Evolutionary conservation across 805 yeast species (phyloP), one percentile per base, ranked within the genome.

Genomic region (Millerozyma miso): DNA sequence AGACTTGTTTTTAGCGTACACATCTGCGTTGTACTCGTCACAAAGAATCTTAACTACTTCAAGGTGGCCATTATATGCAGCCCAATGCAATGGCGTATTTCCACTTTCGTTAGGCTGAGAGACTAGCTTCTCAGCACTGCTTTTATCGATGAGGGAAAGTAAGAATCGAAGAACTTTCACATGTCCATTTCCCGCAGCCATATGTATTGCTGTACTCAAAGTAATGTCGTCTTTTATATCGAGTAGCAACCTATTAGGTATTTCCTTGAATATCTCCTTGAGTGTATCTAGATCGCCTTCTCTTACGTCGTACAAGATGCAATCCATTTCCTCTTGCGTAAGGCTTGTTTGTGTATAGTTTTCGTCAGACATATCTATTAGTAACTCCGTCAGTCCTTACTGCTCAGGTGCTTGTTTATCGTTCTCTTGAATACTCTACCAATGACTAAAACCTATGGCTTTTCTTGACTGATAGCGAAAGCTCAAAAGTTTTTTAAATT

Each of bases 61-160:
- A 44, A 88, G 62, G 54, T 89, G 89, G 1, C 97, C 98, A 55
- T 87, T 89, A 50, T 81, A 77, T 0, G 95, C 77, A 0, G 98
- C 97, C 99, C 99, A 93, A 61, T 93, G 98, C 49, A 93, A 71
- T 1, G 98, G 85, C 0, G 99, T 90, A 61, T 93, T 93, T 1
- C 98, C 99, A 16, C 85, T 79, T 39, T 79, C 85, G 59, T 93
- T 93, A 42, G 69, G 46, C 14, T 51, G 52, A 19, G 58, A 47
- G 12, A 64, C 71, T 43, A 66, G 54, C 23, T 46, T 42, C 10
- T 42, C 53, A 13, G 79, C 78, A 7, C 79, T 74, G 26, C 60
- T 69, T 26, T 68, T 60, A 0, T 74, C 54, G 3, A 81, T 44
- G 20, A 79, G 56, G 0, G 76, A 66, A 26, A 88, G 57, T 19